A percentile compares a stretch with the other conserved stretches of the same genome.
phyloP scores from a whole-genome alignment of 305 asterid genomes.

The Fraxinus greggii region DNA sequence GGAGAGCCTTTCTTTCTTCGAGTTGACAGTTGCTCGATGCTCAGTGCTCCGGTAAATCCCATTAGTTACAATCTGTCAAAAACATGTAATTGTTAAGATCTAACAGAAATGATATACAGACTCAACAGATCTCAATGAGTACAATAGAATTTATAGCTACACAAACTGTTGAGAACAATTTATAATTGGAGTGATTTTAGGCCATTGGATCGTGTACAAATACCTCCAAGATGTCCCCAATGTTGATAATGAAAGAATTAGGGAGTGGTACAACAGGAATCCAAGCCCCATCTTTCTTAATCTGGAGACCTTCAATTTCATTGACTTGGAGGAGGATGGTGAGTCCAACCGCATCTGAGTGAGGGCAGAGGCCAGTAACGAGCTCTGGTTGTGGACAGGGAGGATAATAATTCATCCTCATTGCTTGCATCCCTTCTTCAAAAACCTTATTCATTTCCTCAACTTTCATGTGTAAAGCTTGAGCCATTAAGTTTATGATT shows the following conservation, averaged over 20 bases:
- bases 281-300: constrained; percentile 47
- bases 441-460: constrained; percentile 30
- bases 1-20: constrained; percentile 24
- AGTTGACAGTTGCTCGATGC: constrained; percentile 18
- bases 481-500: constrained; percentile 32
- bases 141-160: background rate
- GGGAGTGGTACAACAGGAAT: constrained; percentile 30
- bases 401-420: constrained; percentile 54
- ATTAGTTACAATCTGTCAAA: constrained; percentile 14
- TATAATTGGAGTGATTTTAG: background rate
- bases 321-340: constrained; percentile 47
- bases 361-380: constrained; percentile 50
- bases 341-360: constrained; percentile 42
- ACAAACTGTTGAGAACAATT: background rate
- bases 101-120: background rate
- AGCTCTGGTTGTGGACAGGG: constrained; percentile 47
- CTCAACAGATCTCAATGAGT: background rate
- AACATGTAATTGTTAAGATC: background rate
- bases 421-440: constrained; percentile 34
- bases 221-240: constrained; percentile 35
- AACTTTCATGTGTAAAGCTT: constrained; percentile 27
- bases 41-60: constrained; percentile 21
- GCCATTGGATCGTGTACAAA: background rate
- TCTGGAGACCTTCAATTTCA: constrained; percentile 50
- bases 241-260: constrained; percentile 25